Conservation (phyloP, 176 grass and related monocot species). For the Bromus sterilis region DNA sequence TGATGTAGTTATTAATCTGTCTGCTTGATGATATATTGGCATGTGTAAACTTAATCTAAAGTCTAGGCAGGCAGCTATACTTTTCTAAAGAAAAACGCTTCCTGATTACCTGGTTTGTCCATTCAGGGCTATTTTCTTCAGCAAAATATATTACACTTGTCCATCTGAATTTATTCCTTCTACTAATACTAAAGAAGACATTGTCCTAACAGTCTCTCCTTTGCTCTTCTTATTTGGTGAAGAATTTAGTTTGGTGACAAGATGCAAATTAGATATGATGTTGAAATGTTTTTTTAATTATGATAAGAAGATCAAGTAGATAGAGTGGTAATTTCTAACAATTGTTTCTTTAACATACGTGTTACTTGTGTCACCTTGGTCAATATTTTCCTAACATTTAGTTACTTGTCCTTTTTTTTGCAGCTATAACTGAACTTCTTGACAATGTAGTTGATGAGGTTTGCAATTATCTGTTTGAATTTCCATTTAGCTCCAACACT, state of each 20-base stretch:
- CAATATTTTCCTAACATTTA: constrained; percentile 2
- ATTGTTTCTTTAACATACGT: too few relatives aligned
- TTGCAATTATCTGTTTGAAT: constrained; percentile 1
- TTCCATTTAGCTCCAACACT: background rate
- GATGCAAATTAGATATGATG: background rate
- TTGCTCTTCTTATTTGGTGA: background rate
- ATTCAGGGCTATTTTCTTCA: background rate
- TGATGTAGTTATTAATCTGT: background rate
- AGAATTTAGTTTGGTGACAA: background rate
- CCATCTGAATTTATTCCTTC: background rate
- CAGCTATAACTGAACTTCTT: too few relatives aligned
- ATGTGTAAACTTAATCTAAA: background rate
- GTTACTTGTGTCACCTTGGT: too few relatives aligned
- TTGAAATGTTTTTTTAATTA: background rate
- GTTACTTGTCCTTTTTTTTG: constrained; percentile 15
- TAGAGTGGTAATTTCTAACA: background rate
- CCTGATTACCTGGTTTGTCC: background rate
- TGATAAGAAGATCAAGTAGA: background rate
- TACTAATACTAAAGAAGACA: background rate
- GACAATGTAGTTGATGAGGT: too few relatives aligned
- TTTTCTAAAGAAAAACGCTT: background rate
- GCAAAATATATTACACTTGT: background rate
- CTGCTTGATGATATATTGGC: background rate
- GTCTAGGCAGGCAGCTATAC: background rate
- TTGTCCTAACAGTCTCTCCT: background rate